Conservation (phyloP, 75 land plant genomes). For the Adiantum capillusveneris region DNA sequence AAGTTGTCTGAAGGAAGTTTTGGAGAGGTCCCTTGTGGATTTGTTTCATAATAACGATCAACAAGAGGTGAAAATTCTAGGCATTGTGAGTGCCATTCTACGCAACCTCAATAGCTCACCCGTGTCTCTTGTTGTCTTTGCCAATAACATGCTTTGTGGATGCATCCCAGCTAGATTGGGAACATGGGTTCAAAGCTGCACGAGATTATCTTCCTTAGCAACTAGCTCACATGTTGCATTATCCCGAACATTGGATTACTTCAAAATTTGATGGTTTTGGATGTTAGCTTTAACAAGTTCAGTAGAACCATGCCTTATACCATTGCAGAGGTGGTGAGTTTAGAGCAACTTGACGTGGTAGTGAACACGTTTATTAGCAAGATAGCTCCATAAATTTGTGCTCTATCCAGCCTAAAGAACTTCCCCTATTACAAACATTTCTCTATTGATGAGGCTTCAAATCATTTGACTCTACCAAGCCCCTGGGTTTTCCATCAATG, state of each 20-base stretch:
- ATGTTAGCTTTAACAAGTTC: constrained; percentile 31
- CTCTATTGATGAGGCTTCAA: constrained; percentile 31
- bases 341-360: constrained; percentile 44
- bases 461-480: constrained; percentile 26
- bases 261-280: constrained; percentile 29
- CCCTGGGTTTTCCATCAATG: constrained; percentile 27
- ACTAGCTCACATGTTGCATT: constrained; percentile 19
- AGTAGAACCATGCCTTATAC: constrained; percentile 36
- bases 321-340: constrained; percentile 22
- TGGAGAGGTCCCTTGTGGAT: too few species aligned
- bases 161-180: constrained; percentile 27
- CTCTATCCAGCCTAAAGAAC: constrained; percentile 26
- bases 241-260: constrained; percentile 26
- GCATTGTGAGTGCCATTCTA: constrained; percentile 18
- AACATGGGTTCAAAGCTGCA: constrained; percentile 15
- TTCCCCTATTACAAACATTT: constrained; percentile 38
- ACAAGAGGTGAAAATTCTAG: too few species aligned
- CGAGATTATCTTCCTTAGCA: constrained; percentile 19
- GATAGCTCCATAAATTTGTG: constrained; percentile 47
- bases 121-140: constrained; percentile 32
- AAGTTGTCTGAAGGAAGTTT: too few species aligned
- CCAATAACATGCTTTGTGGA: constrained; percentile 34
- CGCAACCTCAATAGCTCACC: constrained; percentile 25
- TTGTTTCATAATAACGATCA: too few species aligned
- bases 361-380: constrained; percentile 33